Conservation (phyloP, 2,329 filamentous ascomycete species). For the Penicillium rolfsii region DNA sequence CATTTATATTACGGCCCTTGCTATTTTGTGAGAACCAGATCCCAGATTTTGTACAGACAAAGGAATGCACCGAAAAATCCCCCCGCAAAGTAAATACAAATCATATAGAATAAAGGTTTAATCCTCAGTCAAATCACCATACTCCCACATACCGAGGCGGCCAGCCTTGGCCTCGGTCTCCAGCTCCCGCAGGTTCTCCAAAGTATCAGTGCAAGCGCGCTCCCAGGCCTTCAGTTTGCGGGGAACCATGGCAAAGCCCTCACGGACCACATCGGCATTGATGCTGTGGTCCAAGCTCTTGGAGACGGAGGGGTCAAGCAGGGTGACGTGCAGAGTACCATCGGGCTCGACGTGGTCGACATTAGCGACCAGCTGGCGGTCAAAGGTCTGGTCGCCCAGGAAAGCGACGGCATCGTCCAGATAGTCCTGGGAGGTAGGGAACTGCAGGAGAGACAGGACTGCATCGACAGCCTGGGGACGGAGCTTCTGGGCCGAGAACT, state of each 20-base stretch:
- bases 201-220: slow-evolving; percentile 70
- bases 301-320: slow-evolving; percentile 74
- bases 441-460: slow-evolving; percentile 83
- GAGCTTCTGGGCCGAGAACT: slow-evolving; percentile 80
- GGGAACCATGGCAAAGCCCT: slow-evolving; percentile 88
- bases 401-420: slow-evolving; percentile 76
- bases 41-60: slow-evolving; percentile 26
- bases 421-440: slow-evolving; percentile 81
- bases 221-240: slow-evolving; percentile 93
- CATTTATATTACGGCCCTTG: slow-evolving; percentile 15
- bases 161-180: slow-evolving; percentile 79
- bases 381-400: slow-evolving; percentile 73
- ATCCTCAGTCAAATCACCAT: slow-evolving; percentile 93
- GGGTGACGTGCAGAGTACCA: slow-evolving; percentile 79
- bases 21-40: slow-evolving; percentile 13
- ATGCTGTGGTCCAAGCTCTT: slow-evolving; percentile 74
- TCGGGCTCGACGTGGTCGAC: slow-evolving; percentile 86
- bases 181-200: slow-evolving; percentile 72
- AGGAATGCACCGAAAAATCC: slow-evolving; percentile 13
- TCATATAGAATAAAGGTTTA: slow-evolving; percentile 44
- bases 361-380: slow-evolving; percentile 80
- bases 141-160: slow-evolving; percentile 94
- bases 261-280: slow-evolving; percentile 82
- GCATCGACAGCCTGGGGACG: slow-evolving; percentile 87
- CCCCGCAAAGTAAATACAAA: slow-evolving; percentile 6